Evolutionary conservation across 768 basidiomycete species (phyloP), one percentile per base, ranked within the genome.

Genomic region (Tulasnella sp.): DNA sequence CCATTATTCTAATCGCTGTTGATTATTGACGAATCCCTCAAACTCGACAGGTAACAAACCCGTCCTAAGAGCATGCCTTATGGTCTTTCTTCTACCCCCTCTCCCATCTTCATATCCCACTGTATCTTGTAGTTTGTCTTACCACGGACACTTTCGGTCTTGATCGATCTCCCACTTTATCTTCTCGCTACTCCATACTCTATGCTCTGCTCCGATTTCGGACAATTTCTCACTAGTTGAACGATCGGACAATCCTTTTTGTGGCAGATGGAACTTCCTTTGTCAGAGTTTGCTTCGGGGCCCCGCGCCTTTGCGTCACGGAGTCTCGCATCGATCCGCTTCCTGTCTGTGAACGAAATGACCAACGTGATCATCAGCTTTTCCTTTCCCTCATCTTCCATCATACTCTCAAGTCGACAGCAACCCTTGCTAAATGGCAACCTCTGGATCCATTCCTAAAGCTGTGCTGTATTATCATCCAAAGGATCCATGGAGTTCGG

Each of bases 401-500:
- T 72, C 71, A 21, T 36, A 6, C 71, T 34, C 31, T 24, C 21
- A 36, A 36, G 19, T 72, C 71, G 16, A 36, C 36, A 19, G 31
- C 73, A 12, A 74, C 73, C n/a, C 16, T 38, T 73, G 38, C 73
- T 4, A 38, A 40, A 40, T 27, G 44, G n/a, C 39, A 40, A 40
- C 44, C 21, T 7, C 56, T n/a, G 76, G 48, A 39, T 27, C 75
- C 4, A 34, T 76, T 24, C 76, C 76, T n/a, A 77, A 77, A 71
- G 76, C 76, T 14, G 56, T 40, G 18, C n/a, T 77, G 56, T 77
- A 77, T 12, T 46, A 46, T 40, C 48, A 77, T 38, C 56, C 48
- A 14, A 77, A 58, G 9, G 76, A 77, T 52, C 48, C 58, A 19
- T 77, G 76, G 76, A 77, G 76, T 52, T 58, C 76, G 48, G 76